These are phyloP conservation scores for Piloderma croceum DNA, from an alignment of 768 basidiomycete genomes.

Conservation along the genomic window DNA sequence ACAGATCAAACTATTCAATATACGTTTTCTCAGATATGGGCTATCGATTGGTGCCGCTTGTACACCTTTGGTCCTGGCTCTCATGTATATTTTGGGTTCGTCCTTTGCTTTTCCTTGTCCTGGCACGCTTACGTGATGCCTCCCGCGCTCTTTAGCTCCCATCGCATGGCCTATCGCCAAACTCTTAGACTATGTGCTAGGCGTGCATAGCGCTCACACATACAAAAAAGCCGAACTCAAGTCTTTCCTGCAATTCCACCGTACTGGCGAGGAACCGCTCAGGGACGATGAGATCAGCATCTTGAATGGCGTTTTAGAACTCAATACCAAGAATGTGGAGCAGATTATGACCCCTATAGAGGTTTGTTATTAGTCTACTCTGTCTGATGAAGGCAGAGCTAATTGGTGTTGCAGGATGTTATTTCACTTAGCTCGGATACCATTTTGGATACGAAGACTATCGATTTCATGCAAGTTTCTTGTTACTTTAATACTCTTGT, in stretches of 20 bases:
- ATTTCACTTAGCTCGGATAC: conserved; percentile 75
- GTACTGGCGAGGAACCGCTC: conserved; percentile 61
- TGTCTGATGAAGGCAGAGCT: not conserved
- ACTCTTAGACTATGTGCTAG: conserved; percentile 74
- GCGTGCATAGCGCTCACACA: conserved; percentile 61
- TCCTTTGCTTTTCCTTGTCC: conserved; percentile 2
- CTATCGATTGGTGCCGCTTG: conserved; percentile 75
- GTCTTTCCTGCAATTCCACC: conserved; percentile 72
- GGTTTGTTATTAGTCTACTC: conserved; percentile 19
- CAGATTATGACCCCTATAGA: conserved; percentile 63
- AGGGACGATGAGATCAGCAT: conserved; percentile 80
- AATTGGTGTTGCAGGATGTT: conserved; percentile 51
- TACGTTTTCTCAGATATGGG: too few species aligned
- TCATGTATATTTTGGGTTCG: conserved; percentile 62
- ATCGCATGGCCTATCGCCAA: conserved; percentile 79
- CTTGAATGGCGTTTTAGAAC: conserved; percentile 71
- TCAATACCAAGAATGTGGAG: conserved; percentile 70
- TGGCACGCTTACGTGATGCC: not conserved
- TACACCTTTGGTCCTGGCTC: conserved; percentile 62
- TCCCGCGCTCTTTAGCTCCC: conserved; percentile 44
- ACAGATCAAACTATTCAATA: too few species aligned
- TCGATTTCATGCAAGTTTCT: conserved; percentile 64
- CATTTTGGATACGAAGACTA: conserved; percentile 69
- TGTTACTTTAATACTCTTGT: not conserved
- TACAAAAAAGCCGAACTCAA: conserved; percentile 83